Base-by-base conservation (phyloP, 306 rosid species). In the Castanea mollissima region DNA sequence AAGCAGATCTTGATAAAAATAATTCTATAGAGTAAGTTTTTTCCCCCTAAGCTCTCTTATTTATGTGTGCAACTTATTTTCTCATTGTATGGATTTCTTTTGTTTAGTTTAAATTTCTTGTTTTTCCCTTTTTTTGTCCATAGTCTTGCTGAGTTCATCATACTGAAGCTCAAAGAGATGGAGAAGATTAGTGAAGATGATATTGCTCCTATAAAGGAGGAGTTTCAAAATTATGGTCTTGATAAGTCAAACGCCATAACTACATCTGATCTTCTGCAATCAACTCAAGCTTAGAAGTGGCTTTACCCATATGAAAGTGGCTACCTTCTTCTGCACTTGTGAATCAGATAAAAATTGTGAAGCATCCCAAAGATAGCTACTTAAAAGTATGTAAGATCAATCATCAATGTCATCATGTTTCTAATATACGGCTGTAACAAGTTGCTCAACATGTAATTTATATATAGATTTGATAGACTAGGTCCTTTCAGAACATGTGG, bases 151-250 rank as follows among this genome's bases (percentile, higher is more conserved):
- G 97, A 94, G 87, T 89, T 94, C 80, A 80, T 86, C 41, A 14
- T 94, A 1, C 86, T 87, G 80, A 91, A 89, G 89, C 87, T 92
- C 78, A 89, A 91, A 88, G 94, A 89, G 82, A 94, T 86, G 97
- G 93, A 88, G 65, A 94, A 88, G 88, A 92, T 94, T 74, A 80
- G 35, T 62, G 77, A 88, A 71, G 86, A 92, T 68, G 94, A 94
- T 78, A 78, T 94, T 63, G 74, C 88, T 69, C 51, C 35, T 56
- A 55, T 89, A 74, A 81, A 87, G 88, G 97, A 92, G 72, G 72
- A 76, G 15, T 92, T 92, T 86, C 68, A 79, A 65, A 74, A 82
- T 62, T 85, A 88, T 64, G 97, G 88, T 75, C 63, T 58, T 78
- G 94, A 88, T 89, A 74, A 85, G 16, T 49, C 16, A 12, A 49